phyloP scores from a whole-genome alignment of 352 stramenopile species.

The Globisporangium paroecandrum region DNA sequence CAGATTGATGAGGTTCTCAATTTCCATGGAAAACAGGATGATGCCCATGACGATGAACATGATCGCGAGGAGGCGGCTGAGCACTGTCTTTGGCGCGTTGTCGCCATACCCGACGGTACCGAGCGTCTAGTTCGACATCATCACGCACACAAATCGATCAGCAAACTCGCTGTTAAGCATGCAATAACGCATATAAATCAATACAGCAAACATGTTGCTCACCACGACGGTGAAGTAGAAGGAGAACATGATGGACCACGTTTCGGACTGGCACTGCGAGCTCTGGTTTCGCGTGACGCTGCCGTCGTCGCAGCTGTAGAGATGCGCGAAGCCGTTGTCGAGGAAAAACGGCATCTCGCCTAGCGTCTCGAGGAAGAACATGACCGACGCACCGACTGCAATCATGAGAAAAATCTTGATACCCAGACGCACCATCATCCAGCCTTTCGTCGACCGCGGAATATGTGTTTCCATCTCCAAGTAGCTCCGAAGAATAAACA shows the following conservation, averaged over 20 bases:
- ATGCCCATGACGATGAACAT: slow-evolving; percentile 88
- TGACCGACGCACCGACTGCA: slow-evolving; percentile 70
- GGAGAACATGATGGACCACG: slow-evolving; percentile 87
- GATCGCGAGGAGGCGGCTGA: slow-evolving; percentile 80
- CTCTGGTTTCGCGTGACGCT: slow-evolving; percentile 48
- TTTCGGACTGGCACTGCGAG: slow-evolving; percentile 48
- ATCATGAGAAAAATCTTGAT: slow-evolving; percentile 85
- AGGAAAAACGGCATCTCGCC: slow-evolving; percentile 78
- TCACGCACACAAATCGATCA: background rate
- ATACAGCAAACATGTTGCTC: slow-evolving; percentile 14
- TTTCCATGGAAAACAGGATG: slow-evolving; percentile 87
- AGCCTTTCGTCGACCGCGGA: slow-evolving; percentile 60
- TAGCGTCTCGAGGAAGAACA: slow-evolving; percentile 88
- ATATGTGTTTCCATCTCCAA: slow-evolving; percentile 82
- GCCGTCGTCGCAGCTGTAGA: slow-evolving; percentile 70
- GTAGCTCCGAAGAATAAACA: slow-evolving; percentile 82
- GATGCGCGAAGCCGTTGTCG: slow-evolving; percentile 76
- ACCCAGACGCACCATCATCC: slow-evolving; percentile 77
- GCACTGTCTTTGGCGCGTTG: slow-evolving; percentile 76
- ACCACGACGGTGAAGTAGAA: slow-evolving; percentile 88
- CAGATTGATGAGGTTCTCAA: slow-evolving; percentile 84
- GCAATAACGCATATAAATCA: too few species aligned
- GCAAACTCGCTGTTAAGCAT: too few species aligned
- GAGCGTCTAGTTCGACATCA: slow-evolving; percentile 46
- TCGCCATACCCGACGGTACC: slow-evolving; percentile 87